phyloP scores from a whole-genome alignment of 768 basidiomycete genomes.

The Sarcomyxa edulis region DNA sequence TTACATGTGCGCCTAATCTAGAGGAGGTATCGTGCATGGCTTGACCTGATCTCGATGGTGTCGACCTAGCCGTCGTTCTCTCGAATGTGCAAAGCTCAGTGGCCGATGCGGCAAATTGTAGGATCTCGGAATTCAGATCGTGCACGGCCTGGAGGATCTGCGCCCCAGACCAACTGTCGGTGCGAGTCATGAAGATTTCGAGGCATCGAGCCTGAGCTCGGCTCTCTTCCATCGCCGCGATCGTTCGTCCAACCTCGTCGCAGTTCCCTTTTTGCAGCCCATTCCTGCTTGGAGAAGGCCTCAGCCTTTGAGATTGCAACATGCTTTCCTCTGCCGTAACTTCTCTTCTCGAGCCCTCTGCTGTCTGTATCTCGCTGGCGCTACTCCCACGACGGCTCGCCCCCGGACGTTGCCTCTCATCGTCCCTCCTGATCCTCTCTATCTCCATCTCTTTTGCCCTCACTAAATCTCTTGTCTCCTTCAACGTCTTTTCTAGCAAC shows the following conservation, averaged over 20 bases:
- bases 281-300: background rate
- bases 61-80: conserved; percentile 27
- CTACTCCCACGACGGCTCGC: conserved; percentile 3
- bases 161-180: conserved; percentile 71
- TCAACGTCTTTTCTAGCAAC: conserved; percentile 56
- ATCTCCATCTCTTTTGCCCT: conserved; percentile 55
- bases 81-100: conserved; percentile 61
- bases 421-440: conserved; percentile 41
- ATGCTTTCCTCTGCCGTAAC: background rate
- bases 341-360: background rate
- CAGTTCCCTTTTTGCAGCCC: background rate
- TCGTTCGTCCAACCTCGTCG: background rate
- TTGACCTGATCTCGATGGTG: conserved; percentile 38
- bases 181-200: conserved; percentile 70
- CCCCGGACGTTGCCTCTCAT: conserved; percentile 26
- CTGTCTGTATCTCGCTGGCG: background rate
- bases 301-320: too few species aligned
- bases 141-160: conserved; percentile 76
- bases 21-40: conserved; percentile 55
- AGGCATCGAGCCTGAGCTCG: conserved; percentile 50
- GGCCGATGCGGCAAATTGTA: conserved; percentile 74
- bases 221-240: conserved; percentile 38
- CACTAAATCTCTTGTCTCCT: conserved; percentile 58
- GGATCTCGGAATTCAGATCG: conserved; percentile 75
- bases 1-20: conserved; percentile 59